Percentiles rank a stretch among this genome's conserved stretches.
Conservation (phyloP, 1,139 yeast species). For the Yamadazyma atmosphaerica region DNA sequence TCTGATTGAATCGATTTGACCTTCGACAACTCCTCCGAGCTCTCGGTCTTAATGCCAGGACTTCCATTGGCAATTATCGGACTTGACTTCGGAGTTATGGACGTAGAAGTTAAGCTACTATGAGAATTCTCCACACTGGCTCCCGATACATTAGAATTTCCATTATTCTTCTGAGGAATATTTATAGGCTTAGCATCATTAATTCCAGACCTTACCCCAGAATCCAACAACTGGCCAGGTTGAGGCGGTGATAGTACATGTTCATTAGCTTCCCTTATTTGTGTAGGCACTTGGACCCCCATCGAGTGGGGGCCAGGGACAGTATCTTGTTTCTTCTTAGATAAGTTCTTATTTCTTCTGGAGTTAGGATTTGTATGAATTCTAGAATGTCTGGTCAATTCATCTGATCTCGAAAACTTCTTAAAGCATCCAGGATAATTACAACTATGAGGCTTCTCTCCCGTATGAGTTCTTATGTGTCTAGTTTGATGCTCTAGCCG, state of each 20-base stretch:
- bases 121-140: background rate
- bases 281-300: background rate
- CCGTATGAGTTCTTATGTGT: constrained; percentile 93
- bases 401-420: constrained; percentile 85
- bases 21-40: constrained; percentile 10
- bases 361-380: constrained; percentile 82
- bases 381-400: constrained; percentile 83
- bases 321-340: constrained; percentile 12
- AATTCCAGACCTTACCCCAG: no score
- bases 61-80: background rate
- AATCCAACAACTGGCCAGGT: background rate
- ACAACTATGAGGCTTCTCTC: constrained; percentile 92
- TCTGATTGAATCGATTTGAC: constrained; percentile 12
- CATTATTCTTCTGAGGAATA: background rate
- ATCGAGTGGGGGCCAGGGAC: background rate
- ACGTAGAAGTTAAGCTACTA: no score
- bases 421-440: constrained; percentile 85
- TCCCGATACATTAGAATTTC: background rate
- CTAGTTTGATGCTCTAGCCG: constrained; percentile 92
- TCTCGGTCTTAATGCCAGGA: constrained; percentile 6
- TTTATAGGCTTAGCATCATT: background rate
- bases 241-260: background rate
- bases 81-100: constrained; percentile 2
- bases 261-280: background rate
- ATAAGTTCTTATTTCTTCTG: constrained; percentile 52